Evolutionary conservation across 805 yeast species (phyloP).

Genomic region (Myxozyma sirexii): DNA sequence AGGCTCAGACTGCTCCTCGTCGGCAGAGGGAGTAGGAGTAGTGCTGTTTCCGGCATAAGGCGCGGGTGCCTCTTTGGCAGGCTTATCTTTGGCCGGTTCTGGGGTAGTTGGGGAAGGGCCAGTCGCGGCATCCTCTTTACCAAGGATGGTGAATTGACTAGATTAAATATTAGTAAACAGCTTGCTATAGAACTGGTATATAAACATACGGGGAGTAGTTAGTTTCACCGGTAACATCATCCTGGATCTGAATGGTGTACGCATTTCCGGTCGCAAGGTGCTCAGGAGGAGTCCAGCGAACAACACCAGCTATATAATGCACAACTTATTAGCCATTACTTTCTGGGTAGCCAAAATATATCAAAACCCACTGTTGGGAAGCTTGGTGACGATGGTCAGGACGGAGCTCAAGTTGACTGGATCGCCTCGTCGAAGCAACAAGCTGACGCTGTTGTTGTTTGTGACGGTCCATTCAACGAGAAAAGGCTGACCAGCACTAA

Average conservation of each 20-base stretch:
- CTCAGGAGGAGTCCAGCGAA: constrained; percentile 44
- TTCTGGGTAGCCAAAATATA: not conserved
- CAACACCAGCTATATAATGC: constrained; percentile 40
- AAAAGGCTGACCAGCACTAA: constrained; percentile 31
- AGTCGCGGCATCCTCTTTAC: constrained; percentile 3
- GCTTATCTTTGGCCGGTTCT: not conserved
- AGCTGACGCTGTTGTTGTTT: constrained; percentile 39
- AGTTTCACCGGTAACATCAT: constrained; percentile 38
- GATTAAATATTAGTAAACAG: not conserved
- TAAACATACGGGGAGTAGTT: constrained; percentile 43
- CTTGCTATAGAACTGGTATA: not conserved
- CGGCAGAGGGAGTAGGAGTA: not conserved
- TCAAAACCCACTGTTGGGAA: constrained; percentile 38
- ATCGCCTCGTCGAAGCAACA: constrained; percentile 42
- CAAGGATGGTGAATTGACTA: constrained; percentile 25
- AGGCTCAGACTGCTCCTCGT: not conserved
- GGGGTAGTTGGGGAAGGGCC: constrained; percentile 1
- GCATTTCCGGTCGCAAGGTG: constrained; percentile 38
- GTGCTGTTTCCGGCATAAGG: constrained; percentile 3
- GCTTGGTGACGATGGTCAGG: constrained; percentile 41
- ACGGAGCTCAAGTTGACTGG: constrained; percentile 41
- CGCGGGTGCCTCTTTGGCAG: constrained; percentile 1
- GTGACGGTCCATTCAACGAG: constrained; percentile 31
- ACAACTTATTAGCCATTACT: not conserved
- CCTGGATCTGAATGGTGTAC: constrained; percentile 44